A percentile compares a stretch with the other conserved stretches of the same genome.
Conservation (phyloP, 2,329 filamentous ascomycete species). For the Penicillium expansum region DNA sequence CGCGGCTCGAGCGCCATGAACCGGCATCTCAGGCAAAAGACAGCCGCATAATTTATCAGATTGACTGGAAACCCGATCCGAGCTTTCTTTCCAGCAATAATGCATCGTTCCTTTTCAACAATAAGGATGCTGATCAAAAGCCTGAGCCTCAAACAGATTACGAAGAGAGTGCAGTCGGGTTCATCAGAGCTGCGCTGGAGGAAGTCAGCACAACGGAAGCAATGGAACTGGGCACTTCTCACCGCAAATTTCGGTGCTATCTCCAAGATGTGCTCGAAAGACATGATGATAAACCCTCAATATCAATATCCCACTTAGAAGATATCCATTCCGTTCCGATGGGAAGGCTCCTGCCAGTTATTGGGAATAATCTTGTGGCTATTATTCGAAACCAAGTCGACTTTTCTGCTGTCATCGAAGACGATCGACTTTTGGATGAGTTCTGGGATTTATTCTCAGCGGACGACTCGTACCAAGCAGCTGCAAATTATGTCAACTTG, state of each 20-base stretch:
- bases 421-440: not conserved
- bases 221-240: not conserved
- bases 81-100: constrained; percentile 8
- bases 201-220: not conserved
- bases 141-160: not conserved
- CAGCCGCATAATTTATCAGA: constrained; percentile 12
- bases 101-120: not conserved
- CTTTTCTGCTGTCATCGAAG: not conserved
- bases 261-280: constrained; percentile 4
- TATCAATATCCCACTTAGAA: not conserved
- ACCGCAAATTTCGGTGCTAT: constrained; percentile 7
- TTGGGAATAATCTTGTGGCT: constrained; percentile 13
- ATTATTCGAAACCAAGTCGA: constrained; percentile 5
- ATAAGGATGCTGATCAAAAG: not conserved
- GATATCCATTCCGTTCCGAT: not conserved
- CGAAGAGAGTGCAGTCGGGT: not conserved
- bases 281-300: not conserved
- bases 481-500: constrained; percentile 14
- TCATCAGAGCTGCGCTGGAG: constrained; percentile 5
- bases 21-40: not conserved
- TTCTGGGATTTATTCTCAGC: constrained; percentile 3
- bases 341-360: constrained; percentile 6
- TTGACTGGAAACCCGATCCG: constrained; percentile 24
- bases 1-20: constrained; percentile 7
- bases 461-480: constrained; percentile 6